Base-by-base conservation (phyloP, 768 basidiomycete species). In the Lepiota brunneoincarnata region DNA sequence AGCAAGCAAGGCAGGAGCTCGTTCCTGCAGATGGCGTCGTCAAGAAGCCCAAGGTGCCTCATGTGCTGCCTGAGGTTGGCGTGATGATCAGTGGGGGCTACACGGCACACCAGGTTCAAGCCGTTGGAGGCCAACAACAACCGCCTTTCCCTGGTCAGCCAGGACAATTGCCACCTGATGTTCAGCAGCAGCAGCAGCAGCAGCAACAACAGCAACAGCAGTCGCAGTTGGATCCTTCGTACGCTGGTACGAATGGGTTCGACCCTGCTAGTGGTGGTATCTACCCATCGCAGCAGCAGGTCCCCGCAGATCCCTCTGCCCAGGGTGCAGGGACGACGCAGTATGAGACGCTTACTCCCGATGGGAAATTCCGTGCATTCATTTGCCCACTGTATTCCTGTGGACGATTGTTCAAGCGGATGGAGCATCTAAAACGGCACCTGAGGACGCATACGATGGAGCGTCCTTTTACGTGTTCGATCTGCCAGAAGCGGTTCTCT, bases 371-470 rank as follows among this genome's bases (percentile, higher is more conserved):
- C 28, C 86, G 86, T 64, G 84, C 83, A 3, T 94, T 85, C 63
- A 80, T 86, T 45, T 96, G 93, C 69, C 91, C 91, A 17, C 77
- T 93, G 1, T 86, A 82, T 67, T 89, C 89, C 12, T 97, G 93
- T 64, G 84, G 89, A 2, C 76, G 89, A 58, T 72, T 88, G 60
- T 96, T 95, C 82, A 94, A 93, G 77, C 83, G 93, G 10, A 86
- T 89, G 81, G 93, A 96, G 64, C 93, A 96, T 65, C 79, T 95
- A 60, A 90, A 91, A 70, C 73, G 93, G 40, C 93, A 96, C 67
- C 70, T 93, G 26, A 80, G 91, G 55, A 93, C 92, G 7, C 93
- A 96, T 65, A 94, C 92, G 23, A 81, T 91, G 81, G 93, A 95
- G 68, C 75, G 87, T 36, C 93, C 93, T 0, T 95, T 83, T 69